A percentile compares a stretch with the other conserved stretches of the same genome.
phyloP scores from a whole-genome alignment of 176 grass and related monocot species.

The Coix lacrymajobi region DNA sequence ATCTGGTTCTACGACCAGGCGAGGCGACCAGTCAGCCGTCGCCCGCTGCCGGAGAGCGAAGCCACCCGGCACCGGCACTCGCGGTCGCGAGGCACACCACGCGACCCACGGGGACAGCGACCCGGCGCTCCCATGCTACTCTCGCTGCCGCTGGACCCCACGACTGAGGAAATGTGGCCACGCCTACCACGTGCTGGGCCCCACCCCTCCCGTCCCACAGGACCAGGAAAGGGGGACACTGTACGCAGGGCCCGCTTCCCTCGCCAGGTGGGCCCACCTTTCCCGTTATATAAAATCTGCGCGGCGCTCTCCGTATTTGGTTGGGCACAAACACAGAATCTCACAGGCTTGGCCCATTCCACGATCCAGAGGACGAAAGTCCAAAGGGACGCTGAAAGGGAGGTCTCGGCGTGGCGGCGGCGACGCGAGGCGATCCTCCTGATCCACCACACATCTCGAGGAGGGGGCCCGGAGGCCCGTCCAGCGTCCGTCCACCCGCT shows the following conservation, averaged over 20 bases:
- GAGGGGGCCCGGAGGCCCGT: background rate
- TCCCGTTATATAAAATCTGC: background rate
- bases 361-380: background rate
- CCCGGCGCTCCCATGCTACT: too few relatives aligned
- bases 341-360: background rate
- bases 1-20: too few relatives aligned
- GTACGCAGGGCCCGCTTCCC: background rate
- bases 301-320: background rate
- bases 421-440: background rate
- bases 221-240: too few relatives aligned
- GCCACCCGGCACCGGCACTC: too few relatives aligned
- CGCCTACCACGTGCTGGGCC: background rate
- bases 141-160: background rate
- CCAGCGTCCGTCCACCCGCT: background rate
- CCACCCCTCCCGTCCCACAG: background rate
- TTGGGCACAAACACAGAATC: background rate
- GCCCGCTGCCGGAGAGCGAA: too few relatives aligned
- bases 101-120: background rate
- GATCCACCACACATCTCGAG: constrained; percentile 4
- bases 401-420: background rate
- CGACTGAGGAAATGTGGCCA: background rate
- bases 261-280: background rate
- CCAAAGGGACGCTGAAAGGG: background rate
- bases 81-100: too few relatives aligned
- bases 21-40: too few relatives aligned